These are phyloP conservation scores for Paramecium bursaria DNA, from an alignment of 73 alveolate genomes.

Conservation along the genomic window DNA sequence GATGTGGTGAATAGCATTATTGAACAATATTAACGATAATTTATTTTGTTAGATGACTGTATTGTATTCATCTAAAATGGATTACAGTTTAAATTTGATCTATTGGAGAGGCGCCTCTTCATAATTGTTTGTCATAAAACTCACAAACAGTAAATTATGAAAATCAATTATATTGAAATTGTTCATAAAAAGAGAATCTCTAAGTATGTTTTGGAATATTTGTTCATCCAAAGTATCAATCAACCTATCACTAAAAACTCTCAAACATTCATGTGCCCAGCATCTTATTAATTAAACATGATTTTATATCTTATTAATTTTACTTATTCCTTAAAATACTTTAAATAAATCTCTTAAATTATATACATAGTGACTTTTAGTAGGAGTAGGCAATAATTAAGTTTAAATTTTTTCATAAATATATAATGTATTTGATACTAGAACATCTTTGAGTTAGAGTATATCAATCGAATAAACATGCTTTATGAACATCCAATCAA, in stretches of 20 bases:
- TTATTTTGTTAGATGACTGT: slow-evolving; percentile 69
- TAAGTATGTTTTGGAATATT: slow-evolving; percentile 80
- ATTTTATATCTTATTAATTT: slow-evolving; percentile 67
- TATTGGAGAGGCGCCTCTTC: slow-evolving; percentile 67
- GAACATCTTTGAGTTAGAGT: not conserved
- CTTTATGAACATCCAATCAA: slow-evolving; percentile 57
- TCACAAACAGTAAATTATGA: slow-evolving; percentile 69
- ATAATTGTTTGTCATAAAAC: slow-evolving; percentile 45
- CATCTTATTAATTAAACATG: slow-evolving; percentile 78
- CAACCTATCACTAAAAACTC: slow-evolving; percentile 93
- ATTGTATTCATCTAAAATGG: slow-evolving; percentile 77
- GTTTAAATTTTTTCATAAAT: not conserved
- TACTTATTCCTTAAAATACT: slow-evolving; percentile 94
- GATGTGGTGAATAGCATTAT: slow-evolving; percentile 79
- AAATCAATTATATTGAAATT: slow-evolving; percentile 77
- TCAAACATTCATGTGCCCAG: slow-evolving; percentile 96
- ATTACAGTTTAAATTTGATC: slow-evolving; percentile 53
- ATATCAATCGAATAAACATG: slow-evolving; percentile 17
- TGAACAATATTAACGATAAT: slow-evolving; percentile 80
- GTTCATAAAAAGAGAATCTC: slow-evolving; percentile 76
- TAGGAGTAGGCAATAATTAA: slow-evolving; percentile 94
- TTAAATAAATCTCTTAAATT: slow-evolving; percentile 93
- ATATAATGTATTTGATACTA: slow-evolving; percentile 45
- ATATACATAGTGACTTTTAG: slow-evolving; percentile 87
- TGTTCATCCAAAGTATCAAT: slow-evolving; percentile 73